Evolutionary conservation across 805 yeast species (phyloP).

Genomic region (Pichia exigua): DNA sequence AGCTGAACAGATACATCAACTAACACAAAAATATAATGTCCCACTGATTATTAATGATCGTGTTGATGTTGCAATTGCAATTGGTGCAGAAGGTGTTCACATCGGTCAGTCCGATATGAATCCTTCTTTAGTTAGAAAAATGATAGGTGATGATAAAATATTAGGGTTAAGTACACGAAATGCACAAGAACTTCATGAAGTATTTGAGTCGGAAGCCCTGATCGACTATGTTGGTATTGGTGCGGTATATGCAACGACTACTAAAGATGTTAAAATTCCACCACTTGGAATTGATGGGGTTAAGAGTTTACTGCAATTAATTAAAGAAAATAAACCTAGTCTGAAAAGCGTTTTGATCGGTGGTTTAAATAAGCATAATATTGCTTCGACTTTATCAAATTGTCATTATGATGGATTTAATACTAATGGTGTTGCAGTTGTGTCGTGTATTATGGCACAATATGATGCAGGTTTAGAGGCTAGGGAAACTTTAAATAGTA

Average conservation of each 20-base stretch:
- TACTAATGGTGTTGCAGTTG: constrained; percentile 82
- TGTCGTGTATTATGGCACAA: constrained; percentile 74
- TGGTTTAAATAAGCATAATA: constrained; percentile 61
- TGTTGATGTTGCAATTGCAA: constrained; percentile 81
- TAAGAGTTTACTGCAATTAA: constrained; percentile 40
- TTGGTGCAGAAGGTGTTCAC: constrained; percentile 76
- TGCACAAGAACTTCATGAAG: constrained; percentile 39
- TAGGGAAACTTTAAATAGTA: constrained; percentile 6
- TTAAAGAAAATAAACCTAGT: constrained; percentile 30
- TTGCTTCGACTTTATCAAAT: constrained; percentile 47
- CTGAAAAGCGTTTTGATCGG: constrained; percentile 73
- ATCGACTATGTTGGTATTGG: constrained; percentile 84
- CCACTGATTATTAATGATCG: constrained; percentile 84
- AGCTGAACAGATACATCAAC: constrained; percentile 51
- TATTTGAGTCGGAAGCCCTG: constrained; percentile 28
- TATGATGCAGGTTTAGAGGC: constrained; percentile 48
- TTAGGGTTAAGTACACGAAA: constrained; percentile 71
- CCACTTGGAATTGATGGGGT: constrained; percentile 71
- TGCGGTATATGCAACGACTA: constrained; percentile 63
- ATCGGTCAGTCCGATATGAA: constrained; percentile 90
- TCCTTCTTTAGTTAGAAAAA: constrained; percentile 44
- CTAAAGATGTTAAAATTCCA: constrained; percentile 49
- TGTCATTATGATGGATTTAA: constrained; percentile 37
- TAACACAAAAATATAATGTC: constrained; percentile 52
- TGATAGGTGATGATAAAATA: constrained; percentile 68